These are phyloP conservation scores for Petrea volubilis DNA, from an alignment of 257 asterid genomes.

Conservation along the genomic window DNA sequence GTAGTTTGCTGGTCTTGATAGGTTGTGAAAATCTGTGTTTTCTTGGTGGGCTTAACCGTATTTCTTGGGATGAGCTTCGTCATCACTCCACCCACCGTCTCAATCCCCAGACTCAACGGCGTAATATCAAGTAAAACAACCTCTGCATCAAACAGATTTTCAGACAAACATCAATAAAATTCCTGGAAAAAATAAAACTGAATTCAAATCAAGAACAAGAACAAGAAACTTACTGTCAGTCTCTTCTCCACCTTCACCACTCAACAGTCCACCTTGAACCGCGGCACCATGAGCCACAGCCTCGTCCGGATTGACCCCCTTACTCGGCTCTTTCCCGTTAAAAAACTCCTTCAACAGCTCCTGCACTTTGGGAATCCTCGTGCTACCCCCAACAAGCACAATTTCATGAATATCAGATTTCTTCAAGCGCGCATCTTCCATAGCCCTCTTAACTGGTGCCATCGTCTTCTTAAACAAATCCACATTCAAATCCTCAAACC, in stretches of 20 bases:
- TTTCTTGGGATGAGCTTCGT: conserved; percentile 55
- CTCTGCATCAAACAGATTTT: neutral
- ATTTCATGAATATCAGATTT: conserved; percentile 51
- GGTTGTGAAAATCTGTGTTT: conserved; percentile 53
- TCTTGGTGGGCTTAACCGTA: conserved; percentile 41
- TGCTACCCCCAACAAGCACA: conserved; percentile 65
- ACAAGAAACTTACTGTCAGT: conserved; percentile 35
- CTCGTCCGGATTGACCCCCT: conserved; percentile 63
- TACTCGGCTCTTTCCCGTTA: conserved; percentile 55
- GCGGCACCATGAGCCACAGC: conserved; percentile 70
- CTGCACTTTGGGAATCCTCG: conserved; percentile 57
- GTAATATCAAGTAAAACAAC: conserved; percentile 27
- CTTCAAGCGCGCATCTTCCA: conserved; percentile 50
- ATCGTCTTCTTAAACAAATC: conserved; percentile 52
- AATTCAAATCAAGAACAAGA: neutral
- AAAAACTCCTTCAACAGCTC: conserved; percentile 52
- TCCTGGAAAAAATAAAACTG: neutral
- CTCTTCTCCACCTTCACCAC: conserved; percentile 61
- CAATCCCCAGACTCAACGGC: conserved; percentile 58
- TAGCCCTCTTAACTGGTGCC: conserved; percentile 55
- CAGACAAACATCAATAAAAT: neutral
- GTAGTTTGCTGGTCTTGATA: conserved; percentile 57
- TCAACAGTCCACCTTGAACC: conserved; percentile 55
- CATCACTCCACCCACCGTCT: conserved; percentile 70
- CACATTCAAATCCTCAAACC: conserved; percentile 59